Percentiles rank a stretch among this genome's conserved stretches.
Evolutionary conservation across 2,329 filamentous ascomycete genomes (phyloP).

Genomic region (Fusarium solani-melongenae): DNA sequence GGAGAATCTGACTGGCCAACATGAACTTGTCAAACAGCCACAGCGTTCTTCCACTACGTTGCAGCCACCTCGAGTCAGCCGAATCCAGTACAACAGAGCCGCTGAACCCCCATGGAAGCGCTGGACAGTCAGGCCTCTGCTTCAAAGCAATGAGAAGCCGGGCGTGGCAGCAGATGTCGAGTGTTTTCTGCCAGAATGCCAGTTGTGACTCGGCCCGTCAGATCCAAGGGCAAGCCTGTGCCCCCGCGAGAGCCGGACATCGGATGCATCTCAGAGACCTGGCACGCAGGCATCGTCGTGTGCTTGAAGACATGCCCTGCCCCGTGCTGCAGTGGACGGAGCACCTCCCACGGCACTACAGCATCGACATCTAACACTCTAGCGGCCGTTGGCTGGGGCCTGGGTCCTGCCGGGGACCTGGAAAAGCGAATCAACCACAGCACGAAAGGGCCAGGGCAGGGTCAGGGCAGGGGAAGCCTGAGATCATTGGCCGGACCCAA

Average conservation of each 20-base stretch:
- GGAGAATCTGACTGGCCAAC: conserved; percentile 35
- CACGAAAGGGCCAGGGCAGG: conserved; percentile 16
- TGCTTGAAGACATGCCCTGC: conserved; percentile 23
- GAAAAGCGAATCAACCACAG: conserved; percentile 27
- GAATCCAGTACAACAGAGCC: conserved; percentile 9
- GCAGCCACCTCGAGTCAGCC: conserved; percentile 20
- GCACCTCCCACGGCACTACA: conserved; percentile 14
- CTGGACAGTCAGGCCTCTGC: not conserved
- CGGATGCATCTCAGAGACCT: conserved; percentile 37
- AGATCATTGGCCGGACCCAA: conserved; percentile 24
- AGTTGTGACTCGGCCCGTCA: conserved; percentile 21
- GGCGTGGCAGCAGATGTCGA: conserved; percentile 12
- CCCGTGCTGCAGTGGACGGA: conserved; percentile 19
- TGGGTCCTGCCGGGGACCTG: conserved; percentile 12
- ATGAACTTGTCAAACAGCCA: conserved; percentile 29
- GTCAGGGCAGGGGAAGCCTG: conserved; percentile 24
- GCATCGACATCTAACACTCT: conserved; percentile 35
- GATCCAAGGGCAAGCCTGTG: conserved; percentile 21
- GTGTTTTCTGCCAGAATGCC: conserved; percentile 7
- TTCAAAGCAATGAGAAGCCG: not conserved
- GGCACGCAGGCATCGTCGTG: conserved; percentile 30
- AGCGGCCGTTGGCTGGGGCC: conserved; percentile 40
- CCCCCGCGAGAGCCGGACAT: conserved; percentile 38
- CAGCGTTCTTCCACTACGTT: conserved; percentile 25
- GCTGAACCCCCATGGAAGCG: not conserved